phyloP scores from a whole-genome alignment of 2,329 filamentous ascomycete genomes.

The Claviceps pusilla region DNA sequence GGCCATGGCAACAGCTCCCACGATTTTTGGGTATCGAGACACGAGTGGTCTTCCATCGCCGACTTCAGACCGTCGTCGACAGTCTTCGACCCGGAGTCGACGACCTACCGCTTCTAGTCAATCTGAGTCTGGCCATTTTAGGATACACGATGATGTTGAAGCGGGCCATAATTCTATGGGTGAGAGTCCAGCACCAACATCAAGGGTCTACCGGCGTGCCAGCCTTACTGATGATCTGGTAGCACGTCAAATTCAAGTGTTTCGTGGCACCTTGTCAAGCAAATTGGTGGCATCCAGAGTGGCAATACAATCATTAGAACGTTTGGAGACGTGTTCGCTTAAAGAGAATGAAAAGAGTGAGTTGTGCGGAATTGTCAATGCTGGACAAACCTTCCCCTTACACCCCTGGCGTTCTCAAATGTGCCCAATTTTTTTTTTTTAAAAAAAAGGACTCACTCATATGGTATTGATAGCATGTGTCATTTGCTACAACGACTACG shows the following conservation, averaged over 20 bases:
- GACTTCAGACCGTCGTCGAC: constrained; percentile 13
- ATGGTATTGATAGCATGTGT: constrained; percentile 32
- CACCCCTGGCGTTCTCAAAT: too few species aligned
- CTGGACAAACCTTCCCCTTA: background rate
- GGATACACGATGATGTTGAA: constrained; percentile 10
- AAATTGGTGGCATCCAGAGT: constrained; percentile 33
- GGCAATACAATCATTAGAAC: constrained; percentile 31
- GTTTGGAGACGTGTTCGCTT: constrained; percentile 29
- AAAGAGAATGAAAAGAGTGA: constrained; percentile 33
- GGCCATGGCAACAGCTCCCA: background rate
- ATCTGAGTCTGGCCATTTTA: constrained; percentile 10
- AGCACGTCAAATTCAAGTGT: constrained; percentile 28
- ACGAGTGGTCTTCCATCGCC: constrained; percentile 7
- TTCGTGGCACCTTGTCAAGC: constrained; percentile 28
- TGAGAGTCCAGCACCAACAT: background rate
- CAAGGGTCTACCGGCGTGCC: constrained; percentile 2
- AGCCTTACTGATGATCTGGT: constrained; percentile 17
- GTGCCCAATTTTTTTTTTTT: too few species aligned
- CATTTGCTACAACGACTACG: constrained; percentile 52
- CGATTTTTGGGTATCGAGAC: background rate
- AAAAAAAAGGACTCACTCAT: background rate
- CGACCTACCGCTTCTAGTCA: constrained; percentile 13
- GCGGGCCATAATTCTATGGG: constrained; percentile 1
- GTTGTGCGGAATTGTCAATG: constrained; percentile 9
- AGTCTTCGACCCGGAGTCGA: constrained; percentile 13